phyloP scores from a whole-genome alignment of 257 asterid species.

The Solanum lignicaule region DNA sequence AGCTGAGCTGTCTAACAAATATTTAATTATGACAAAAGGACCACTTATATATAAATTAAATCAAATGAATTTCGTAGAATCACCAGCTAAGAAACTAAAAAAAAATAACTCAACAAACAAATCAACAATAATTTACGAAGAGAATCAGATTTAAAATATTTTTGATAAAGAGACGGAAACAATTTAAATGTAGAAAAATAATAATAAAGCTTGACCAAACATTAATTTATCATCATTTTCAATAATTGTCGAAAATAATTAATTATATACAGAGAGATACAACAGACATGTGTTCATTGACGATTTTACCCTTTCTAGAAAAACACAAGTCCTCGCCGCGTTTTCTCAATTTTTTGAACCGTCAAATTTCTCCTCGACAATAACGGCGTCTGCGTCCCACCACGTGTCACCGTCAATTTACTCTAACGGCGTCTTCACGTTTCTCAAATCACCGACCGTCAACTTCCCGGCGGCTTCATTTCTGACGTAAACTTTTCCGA shows the following conservation, averaged over 20 bases:
- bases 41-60: neutral
- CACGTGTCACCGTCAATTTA: slow-evolving; percentile 34
- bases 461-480: slow-evolving; percentile 40
- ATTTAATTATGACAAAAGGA: neutral
- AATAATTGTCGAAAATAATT: neutral
- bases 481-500: slow-evolving; percentile 44
- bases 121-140: neutral
- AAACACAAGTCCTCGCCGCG: neutral
- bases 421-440: slow-evolving; percentile 45
- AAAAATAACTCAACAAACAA: neutral
- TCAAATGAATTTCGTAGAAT: neutral
- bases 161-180: neutral
- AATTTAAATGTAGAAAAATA: neutral
- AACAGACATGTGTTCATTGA: neutral
- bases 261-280: neutral
- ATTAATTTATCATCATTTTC: neutral
- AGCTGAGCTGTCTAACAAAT: neutral
- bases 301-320: neutral
- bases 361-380: slow-evolving; percentile 27
- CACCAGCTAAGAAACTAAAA: neutral
- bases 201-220: neutral
- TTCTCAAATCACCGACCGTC: slow-evolving; percentile 81
- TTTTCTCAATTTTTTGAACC: neutral
- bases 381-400: slow-evolving; percentile 87
- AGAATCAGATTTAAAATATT: neutral